A percentile compares a stretch with the other conserved stretches of the same genome.
Conservation (phyloP, 148 eudicot genomes). For the Rhododendron ovatum region DNA sequence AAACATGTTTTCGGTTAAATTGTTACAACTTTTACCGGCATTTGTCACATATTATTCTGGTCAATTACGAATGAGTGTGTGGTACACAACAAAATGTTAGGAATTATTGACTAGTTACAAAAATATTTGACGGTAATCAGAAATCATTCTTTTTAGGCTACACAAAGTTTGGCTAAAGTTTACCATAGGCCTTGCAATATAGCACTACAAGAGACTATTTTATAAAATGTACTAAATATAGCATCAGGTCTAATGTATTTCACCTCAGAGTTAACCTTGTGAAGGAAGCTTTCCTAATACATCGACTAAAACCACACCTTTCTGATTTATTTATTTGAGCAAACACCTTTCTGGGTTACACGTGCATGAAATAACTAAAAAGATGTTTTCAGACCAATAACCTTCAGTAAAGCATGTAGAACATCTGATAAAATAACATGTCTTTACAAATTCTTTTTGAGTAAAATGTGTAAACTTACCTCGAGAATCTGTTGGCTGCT, state of each 20-base stretch:
- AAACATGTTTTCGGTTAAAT: too few relatives aligned
- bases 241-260: background rate
- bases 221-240: background rate
- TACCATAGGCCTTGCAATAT: too few relatives aligned
- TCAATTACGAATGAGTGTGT: background rate
- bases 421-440: background rate
- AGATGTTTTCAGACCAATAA: background rate
- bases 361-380: background rate
- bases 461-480: slow-evolving; percentile 36
- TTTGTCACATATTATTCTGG: background rate
- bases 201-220: background rate
- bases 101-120: background rate
- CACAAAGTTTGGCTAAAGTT: background rate
- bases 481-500: slow-evolving; percentile 78
- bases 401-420: background rate
- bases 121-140: background rate
- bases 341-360: background rate
- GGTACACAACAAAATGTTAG: background rate
- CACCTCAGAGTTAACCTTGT: background rate
- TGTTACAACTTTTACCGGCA: background rate
- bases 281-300: background rate
- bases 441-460: too few relatives aligned
- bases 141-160: background rate
- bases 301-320: background rate
- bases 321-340: background rate